Evolutionary conservation across 805 yeast genomes (phyloP).

Genomic region (Lachancea sp.): DNA sequence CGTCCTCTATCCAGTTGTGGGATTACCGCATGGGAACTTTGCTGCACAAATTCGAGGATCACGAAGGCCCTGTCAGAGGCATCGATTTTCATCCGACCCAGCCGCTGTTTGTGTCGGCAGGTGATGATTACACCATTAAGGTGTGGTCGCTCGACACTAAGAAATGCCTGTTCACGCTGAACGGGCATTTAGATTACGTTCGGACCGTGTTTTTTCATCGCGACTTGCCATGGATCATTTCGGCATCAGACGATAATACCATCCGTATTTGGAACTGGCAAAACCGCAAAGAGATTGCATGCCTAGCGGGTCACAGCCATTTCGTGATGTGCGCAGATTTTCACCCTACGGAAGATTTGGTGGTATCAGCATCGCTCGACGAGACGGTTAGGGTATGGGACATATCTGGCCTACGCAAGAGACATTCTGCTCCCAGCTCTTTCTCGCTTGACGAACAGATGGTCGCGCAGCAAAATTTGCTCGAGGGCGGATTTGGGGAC

Average conservation of each 20-base stretch:
- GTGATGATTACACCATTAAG: conserved; percentile 91
- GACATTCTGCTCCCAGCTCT: conserved; percentile 78
- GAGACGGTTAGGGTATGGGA: conserved; percentile 99
- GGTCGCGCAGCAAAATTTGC: conserved; percentile 55
- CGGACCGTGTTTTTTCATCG: conserved; percentile 92
- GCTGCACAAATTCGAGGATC: conserved; percentile 94
- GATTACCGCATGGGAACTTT: conserved; percentile 99
- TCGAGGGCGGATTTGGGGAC: conserved; percentile 93
- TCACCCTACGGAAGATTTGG: conserved; percentile 91
- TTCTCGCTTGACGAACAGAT: conserved; percentile 40
- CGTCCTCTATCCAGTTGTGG: conserved; percentile 99
- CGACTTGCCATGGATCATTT: conserved; percentile 94
- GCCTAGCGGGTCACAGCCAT: conserved; percentile 96
- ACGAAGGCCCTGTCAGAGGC: conserved; percentile 95
- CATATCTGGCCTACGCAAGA: conserved; percentile 87
- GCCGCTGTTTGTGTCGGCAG: conserved; percentile 94
- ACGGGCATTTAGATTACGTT: conserved; percentile 92
- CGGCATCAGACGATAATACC: conserved; percentile 96
- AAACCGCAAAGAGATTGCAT: conserved; percentile 93
- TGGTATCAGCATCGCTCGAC: conserved; percentile 93
- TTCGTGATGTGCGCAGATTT: conserved; percentile 97
- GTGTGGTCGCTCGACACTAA: conserved; percentile 94
- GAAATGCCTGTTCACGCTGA: conserved; percentile 83
- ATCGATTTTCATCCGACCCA: conserved; percentile 97
- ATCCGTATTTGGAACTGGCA: conserved; percentile 99